Conservation (phyloP, 2,329 filamentous ascomycete species). For the Aureobasidium sp. region DNA sequence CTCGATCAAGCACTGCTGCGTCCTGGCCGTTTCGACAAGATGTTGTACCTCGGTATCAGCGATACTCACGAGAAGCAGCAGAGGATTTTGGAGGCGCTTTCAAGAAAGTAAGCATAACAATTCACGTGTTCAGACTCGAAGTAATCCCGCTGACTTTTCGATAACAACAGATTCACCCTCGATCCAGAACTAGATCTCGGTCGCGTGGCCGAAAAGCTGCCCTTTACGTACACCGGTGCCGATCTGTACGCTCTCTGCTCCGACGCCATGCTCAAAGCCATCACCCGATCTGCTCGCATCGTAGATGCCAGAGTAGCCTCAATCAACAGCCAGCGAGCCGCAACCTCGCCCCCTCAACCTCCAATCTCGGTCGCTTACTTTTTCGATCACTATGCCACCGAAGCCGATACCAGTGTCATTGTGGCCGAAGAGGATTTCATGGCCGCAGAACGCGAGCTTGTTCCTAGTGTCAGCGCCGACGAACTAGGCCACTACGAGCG, state of each 20-base stretch:
- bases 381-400: conserved; percentile 84
- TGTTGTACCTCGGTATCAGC: conserved; percentile 93
- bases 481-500: conserved; percentile 86
- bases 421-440: conserved; percentile 86
- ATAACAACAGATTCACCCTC: conserved; percentile 64
- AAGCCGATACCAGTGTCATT: conserved; percentile 76
- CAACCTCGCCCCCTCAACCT: conserved; percentile 26
- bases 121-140: background rate
- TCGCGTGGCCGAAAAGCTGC: conserved; percentile 67
- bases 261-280: conserved; percentile 97
- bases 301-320: conserved; percentile 77
- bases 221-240: conserved; percentile 94
- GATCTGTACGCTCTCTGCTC: conserved; percentile 97
- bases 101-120: conserved; percentile 67
- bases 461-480: conserved; percentile 89
- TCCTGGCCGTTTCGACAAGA: conserved; percentile 93
- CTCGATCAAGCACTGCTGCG: conserved; percentile 83
- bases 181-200: conserved; percentile 70
- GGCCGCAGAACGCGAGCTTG: conserved; percentile 71
- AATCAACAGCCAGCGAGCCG: conserved; percentile 48
- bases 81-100: conserved; percentile 88
- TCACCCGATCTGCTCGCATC: conserved; percentile 76
- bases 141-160: background rate
- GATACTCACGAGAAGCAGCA: conserved; percentile 96
- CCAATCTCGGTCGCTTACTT: conserved; percentile 82